Evolutionary conservation across 768 basidiomycete genomes (phyloP).

Genomic region (Myochromella boudieri): DNA sequence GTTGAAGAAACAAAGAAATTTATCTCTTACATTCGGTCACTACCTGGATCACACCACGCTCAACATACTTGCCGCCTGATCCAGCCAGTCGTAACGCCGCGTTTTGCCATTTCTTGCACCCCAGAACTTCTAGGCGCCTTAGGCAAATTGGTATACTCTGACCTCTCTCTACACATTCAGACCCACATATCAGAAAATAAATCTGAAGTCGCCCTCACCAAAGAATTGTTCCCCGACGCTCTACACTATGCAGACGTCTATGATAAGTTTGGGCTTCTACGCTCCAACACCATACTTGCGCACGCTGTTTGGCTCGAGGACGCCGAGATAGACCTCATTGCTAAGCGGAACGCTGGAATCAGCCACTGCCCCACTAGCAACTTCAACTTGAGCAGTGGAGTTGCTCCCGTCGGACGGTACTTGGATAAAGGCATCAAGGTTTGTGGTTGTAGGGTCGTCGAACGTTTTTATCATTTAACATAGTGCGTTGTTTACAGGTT

Average conservation of each 20-base stretch:
- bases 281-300: constrained; percentile 80
- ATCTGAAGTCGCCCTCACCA: constrained; percentile 67
- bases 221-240: constrained; percentile 62
- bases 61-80: constrained; percentile 50
- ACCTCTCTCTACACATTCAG: constrained; percentile 74
- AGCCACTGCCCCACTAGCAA: constrained; percentile 96
- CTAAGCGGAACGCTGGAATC: constrained; percentile 64
- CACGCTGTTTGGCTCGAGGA: constrained; percentile 83
- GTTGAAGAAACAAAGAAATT: constrained; percentile 60
- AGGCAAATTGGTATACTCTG: constrained; percentile 56
- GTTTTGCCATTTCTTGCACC: constrained; percentile 94
- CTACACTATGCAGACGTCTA: constrained; percentile 80
- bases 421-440: constrained; percentile 89
- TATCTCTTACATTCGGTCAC: constrained; percentile 65
- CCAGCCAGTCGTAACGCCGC: constrained; percentile 89
- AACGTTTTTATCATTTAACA: not conserved
- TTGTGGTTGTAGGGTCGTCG: constrained; percentile 10
- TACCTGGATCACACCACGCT: constrained; percentile 31
- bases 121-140: constrained; percentile 62
- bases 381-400: constrained; percentile 85
- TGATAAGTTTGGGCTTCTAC: constrained; percentile 73
- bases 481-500: constrained; percentile 52
- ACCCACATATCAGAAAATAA: constrained; percentile 91
- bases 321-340: constrained; percentile 73
- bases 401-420: constrained; percentile 75